Percentiles rank a stretch among this genome's conserved stretches.
Conservation (phyloP, 179 eudicot species). For the Silene coronaria region DNA sequence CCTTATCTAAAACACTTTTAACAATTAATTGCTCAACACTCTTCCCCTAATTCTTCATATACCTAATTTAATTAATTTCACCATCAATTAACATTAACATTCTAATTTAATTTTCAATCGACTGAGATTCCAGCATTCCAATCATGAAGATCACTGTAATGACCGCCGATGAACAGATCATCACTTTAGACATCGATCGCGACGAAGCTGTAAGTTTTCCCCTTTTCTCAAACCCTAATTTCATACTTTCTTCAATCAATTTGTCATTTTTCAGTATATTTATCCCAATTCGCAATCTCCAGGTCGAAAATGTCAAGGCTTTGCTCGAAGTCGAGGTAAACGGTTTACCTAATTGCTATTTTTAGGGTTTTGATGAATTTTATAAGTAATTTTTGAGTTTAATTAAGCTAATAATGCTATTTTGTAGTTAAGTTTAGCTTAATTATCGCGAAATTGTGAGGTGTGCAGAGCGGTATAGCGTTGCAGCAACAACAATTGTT, state of each 20-base stretch:
- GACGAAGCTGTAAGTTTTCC: conserved; percentile 67
- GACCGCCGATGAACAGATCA: conserved; percentile 81
- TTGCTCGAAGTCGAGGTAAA: conserved; percentile 90
- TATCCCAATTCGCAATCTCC: conserved; percentile 8
- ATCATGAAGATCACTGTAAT: conserved; percentile 91
- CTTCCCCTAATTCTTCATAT: background rate
- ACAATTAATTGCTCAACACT: background rate
- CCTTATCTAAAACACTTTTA: too few relatives aligned
- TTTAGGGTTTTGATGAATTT: conserved; percentile 19
- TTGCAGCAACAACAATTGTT: conserved; percentile 80
- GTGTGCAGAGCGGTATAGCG: conserved; percentile 61
- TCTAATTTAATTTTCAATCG: background rate
- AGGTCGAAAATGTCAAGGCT: conserved; percentile 98
- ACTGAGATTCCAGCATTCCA: too few relatives aligned
- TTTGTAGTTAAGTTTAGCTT: background rate
- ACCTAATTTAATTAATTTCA: background rate
- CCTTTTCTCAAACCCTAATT: conserved; percentile 24
- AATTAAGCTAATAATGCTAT: background rate
- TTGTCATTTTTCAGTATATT: background rate
- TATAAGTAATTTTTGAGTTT: background rate
- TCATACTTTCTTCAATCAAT: background rate
- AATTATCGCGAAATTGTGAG: background rate
- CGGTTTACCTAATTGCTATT: background rate
- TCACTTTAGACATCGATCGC: conserved; percentile 72
- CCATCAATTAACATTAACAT: background rate